Percentiles rank a stretch among this genome's conserved stretches.
These are phyloP conservation scores for Poterioochromonas sp. DNA, from an alignment of 352 stramenopile species.

Conservation along the genomic window DNA sequence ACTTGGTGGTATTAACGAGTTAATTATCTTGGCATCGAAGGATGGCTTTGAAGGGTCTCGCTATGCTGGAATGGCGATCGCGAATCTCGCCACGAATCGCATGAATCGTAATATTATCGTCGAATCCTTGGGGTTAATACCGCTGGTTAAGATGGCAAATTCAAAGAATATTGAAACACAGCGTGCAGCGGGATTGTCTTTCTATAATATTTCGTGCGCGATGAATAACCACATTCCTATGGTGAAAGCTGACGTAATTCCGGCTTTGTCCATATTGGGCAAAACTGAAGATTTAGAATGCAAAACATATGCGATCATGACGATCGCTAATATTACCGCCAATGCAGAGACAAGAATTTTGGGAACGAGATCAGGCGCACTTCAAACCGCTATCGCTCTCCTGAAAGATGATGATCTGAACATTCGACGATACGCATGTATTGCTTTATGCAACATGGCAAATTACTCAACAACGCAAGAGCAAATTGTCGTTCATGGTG, in stretches of 20 bases:
- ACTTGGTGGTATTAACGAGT: slow-evolving; percentile 51
- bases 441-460: slow-evolving; percentile 86
- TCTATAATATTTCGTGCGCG: slow-evolving; percentile 89
- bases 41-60: slow-evolving; percentile 59
- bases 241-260: slow-evolving; percentile 69
- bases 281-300: slow-evolving; percentile 73
- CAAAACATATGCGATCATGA: slow-evolving; percentile 85
- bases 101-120: slow-evolving; percentile 76
- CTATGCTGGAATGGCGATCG: slow-evolving; percentile 83
- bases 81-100: slow-evolving; percentile 77
- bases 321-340: slow-evolving; percentile 83
- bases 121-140: slow-evolving; percentile 60
- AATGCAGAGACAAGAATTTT: slow-evolving; percentile 75
- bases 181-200: slow-evolving; percentile 69
- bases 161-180: slow-evolving; percentile 69
- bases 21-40: slow-evolving; percentile 68
- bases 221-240: slow-evolving; percentile 74
- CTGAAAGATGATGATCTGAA: slow-evolving; percentile 74
- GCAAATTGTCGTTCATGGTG: slow-evolving; percentile 81
- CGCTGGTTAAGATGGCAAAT: slow-evolving; percentile 65
- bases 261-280: slow-evolving; percentile 70
- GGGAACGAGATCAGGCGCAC: slow-evolving; percentile 71
- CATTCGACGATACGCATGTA: slow-evolving; percentile 77
- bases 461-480: slow-evolving; percentile 74
- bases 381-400: slow-evolving; percentile 72